Conservation (phyloP, 2,329 filamentous ascomycete species). For the Bipolaris cookei region DNA sequence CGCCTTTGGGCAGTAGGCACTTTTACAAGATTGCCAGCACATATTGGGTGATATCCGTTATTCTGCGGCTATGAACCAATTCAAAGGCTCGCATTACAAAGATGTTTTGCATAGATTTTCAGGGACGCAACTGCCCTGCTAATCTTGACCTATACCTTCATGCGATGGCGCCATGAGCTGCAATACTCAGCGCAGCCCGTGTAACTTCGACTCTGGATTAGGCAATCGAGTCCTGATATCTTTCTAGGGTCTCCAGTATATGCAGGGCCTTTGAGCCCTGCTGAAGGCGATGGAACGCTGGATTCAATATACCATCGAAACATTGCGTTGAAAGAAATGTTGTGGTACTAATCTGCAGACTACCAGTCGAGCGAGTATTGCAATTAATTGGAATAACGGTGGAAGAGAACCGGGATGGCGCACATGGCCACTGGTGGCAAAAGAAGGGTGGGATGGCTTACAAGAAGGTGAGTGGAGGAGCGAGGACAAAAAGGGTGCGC, state of each 20-base stretch:
- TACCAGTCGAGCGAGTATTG: conserved; percentile 10
- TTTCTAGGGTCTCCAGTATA: conserved; percentile 1
- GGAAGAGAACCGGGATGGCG: not conserved
- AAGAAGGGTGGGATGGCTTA: not conserved
- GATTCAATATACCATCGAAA: conserved; percentile 17
- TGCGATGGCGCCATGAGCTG: conserved; percentile 6
- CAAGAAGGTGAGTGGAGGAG: not conserved
- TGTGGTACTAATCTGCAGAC: conserved; percentile 12
- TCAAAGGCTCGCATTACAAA: not conserved
- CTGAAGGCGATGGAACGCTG: conserved; percentile 2
- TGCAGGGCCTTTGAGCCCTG: conserved; percentile 2
- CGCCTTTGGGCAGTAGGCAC: not conserved
- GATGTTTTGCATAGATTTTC: not conserved
- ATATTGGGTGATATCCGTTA: not conserved
- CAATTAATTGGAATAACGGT: not conserved
- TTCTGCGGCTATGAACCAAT: not conserved
- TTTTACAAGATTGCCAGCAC: not conserved
- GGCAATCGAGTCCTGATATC: not conserved
- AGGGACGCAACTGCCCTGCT: conserved; percentile 10
- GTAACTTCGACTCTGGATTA: not conserved
- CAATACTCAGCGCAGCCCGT: conserved; percentile 1
- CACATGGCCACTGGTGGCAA: not conserved
- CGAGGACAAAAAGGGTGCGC: not conserved
- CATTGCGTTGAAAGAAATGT: conserved; percentile 6
- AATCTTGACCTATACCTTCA: conserved; percentile 11